These are phyloP conservation scores for Colletotrichum lini DNA, from an alignment of 2,329 filamentous ascomycete genomes.

Conservation along the genomic window DNA sequence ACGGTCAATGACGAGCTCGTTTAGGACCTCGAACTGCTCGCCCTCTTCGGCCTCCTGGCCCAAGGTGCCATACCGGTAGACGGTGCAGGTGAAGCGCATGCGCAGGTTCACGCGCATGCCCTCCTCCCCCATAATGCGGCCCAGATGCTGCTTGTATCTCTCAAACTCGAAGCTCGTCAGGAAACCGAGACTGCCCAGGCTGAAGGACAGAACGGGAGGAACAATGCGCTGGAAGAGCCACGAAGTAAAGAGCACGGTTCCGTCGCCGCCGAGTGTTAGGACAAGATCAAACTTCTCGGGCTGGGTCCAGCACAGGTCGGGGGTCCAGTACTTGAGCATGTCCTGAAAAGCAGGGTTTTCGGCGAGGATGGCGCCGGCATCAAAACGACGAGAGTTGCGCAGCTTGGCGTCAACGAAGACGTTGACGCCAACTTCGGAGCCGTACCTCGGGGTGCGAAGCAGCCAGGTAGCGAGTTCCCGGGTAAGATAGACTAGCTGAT, in stretches of 20 bases:
- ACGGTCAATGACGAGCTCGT: slow-evolving; percentile 98
- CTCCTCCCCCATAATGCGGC: slow-evolving; percentile 90
- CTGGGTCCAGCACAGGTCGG: slow-evolving; percentile 92
- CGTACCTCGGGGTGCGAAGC: slow-evolving; percentile 89
- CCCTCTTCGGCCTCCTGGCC: slow-evolving; percentile 83
- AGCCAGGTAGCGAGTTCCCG: slow-evolving; percentile 91
- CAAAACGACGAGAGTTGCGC: slow-evolving; percentile 88
- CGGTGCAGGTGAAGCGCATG: slow-evolving; percentile 99
- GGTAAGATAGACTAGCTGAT: slow-evolving; percentile 90
- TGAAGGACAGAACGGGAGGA: slow-evolving; percentile 87
- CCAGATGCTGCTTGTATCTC: slow-evolving; percentile 87
- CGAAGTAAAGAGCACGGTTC: slow-evolving; percentile 88
- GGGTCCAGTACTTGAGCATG: slow-evolving; percentile 97
- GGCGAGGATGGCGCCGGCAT: slow-evolving; percentile 78
- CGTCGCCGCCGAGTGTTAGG: slow-evolving; percentile 87
- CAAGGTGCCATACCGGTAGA: slow-evolving; percentile 80
- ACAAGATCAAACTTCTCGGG: slow-evolving; percentile 98
- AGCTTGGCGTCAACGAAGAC: slow-evolving; percentile 99
- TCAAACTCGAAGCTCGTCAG: slow-evolving; percentile 91
- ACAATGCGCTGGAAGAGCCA: slow-evolving; percentile 95
- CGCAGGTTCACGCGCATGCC: slow-evolving; percentile 98
- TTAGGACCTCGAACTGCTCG: slow-evolving; percentile 97
- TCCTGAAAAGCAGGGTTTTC: slow-evolving; percentile 82
- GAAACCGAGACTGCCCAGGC: slow-evolving; percentile 88
- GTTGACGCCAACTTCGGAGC: slow-evolving; percentile 90